Evolutionary conservation across 306 rosid genomes (phyloP).

Genomic region (Inga laurina): DNA sequence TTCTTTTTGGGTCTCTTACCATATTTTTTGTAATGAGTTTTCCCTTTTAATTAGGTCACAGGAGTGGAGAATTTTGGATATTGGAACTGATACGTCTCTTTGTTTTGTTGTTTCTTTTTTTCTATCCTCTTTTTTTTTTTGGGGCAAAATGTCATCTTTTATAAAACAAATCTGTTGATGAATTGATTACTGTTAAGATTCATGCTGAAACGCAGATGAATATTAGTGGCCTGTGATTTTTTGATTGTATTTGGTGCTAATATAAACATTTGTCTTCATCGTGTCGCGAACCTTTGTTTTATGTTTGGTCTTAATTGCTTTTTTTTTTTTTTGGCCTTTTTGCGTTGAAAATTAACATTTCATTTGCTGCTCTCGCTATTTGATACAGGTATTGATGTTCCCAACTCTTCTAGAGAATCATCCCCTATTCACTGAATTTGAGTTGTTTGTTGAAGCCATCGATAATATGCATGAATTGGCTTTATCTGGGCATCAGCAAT

Average conservation of each 20-base stretch:
- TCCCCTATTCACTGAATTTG: slow-evolving; percentile 79
- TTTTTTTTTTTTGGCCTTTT: neutral
- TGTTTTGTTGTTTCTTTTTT: neutral
- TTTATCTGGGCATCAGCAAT: slow-evolving; percentile 85
- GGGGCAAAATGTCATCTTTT: neutral
- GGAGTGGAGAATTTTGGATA: neutral
- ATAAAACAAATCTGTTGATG: neutral
- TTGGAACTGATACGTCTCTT: neutral
- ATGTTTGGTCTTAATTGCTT: slow-evolving; percentile 11
- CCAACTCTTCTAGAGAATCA: slow-evolving; percentile 77
- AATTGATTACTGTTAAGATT: neutral
- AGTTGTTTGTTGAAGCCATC: slow-evolving; percentile 86
- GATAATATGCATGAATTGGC: slow-evolving; percentile 88
- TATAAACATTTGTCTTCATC: slow-evolving; percentile 15
- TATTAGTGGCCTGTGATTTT: slow-evolving; percentile 19
- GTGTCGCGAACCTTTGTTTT: neutral
- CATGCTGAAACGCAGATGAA: slow-evolving; percentile 10
- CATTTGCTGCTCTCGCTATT: neutral
- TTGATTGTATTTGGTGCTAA: neutral
- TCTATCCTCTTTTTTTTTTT: neutral
- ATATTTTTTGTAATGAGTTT: neutral
- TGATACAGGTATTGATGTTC: slow-evolving; percentile 81
- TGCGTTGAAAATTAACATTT: slow-evolving; percentile 18
- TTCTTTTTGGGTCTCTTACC: neutral
- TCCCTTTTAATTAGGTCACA: neutral